phyloP scores from a whole-genome alignment of 306 rosid genomes.

The Datisca glomerata region DNA sequence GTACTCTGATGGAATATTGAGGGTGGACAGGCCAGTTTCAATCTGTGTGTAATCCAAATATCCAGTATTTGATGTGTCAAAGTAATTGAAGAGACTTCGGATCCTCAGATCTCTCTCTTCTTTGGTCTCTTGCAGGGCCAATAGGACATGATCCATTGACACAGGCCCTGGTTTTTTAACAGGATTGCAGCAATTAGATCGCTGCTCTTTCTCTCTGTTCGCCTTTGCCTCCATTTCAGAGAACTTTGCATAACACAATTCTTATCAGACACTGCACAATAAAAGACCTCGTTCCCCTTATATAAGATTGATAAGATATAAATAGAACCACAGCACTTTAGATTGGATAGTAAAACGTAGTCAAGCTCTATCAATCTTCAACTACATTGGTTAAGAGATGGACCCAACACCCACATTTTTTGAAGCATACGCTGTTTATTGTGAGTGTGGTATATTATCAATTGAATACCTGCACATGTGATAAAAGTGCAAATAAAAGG shows the following conservation, averaged over 20 bases:
- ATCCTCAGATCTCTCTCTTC: constrained; percentile 62
- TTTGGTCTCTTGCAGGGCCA: constrained; percentile 74
- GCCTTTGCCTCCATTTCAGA: constrained; percentile 21
- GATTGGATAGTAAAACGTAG: too few relatives aligned
- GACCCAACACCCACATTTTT: too few relatives aligned
- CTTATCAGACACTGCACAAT: too few relatives aligned
- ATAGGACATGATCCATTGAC: constrained; percentile 78
- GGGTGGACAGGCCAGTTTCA: constrained; percentile 74
- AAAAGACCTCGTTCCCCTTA: too few relatives aligned
- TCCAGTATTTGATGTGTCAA: constrained; percentile 57
- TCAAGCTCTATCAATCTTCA: too few relatives aligned
- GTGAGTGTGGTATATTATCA: too few relatives aligned
- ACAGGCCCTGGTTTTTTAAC: constrained; percentile 53
- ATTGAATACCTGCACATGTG: too few relatives aligned
- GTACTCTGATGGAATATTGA: constrained; percentile 69
- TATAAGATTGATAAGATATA: too few relatives aligned
- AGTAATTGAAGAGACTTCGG: constrained; percentile 55
- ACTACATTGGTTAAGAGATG: too few relatives aligned
- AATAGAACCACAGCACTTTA: too few relatives aligned
- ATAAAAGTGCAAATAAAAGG: too few relatives aligned
- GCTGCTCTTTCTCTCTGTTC: constrained; percentile 13
- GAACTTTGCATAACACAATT: constrained; percentile 7
- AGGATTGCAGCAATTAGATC: constrained; percentile 35
- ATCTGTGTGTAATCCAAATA: constrained; percentile 54
- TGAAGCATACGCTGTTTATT: too few relatives aligned